Evolutionary conservation across 208 protist genomes (phyloP).

Genomic region (Wallacemonas sp.): DNA sequence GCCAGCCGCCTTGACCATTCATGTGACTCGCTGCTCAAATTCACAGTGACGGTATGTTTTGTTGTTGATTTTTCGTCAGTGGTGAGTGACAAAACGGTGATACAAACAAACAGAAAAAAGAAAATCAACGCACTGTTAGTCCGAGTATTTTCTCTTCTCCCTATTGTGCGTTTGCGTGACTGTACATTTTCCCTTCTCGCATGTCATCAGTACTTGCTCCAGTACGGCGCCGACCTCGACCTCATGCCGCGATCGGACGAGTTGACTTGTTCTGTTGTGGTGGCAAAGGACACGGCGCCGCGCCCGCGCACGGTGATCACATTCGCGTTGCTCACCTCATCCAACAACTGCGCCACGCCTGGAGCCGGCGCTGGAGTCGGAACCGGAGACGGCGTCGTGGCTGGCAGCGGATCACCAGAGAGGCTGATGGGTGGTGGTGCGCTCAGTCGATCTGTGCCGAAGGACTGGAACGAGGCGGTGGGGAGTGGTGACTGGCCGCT

Average conservation of each 20-base stretch:
- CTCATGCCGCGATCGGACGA: not conserved
- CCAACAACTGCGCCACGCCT: not conserved
- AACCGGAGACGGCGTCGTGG: not conserved
- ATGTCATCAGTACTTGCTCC: constrained; percentile 15
- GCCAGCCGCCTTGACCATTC: too few relatives aligned
- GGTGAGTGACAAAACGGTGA: too few relatives aligned
- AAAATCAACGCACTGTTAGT: constrained; percentile 5
- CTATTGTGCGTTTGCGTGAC: not conserved
- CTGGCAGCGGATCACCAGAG: too few relatives aligned
- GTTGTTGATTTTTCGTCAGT: too few relatives aligned
- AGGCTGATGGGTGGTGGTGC: too few relatives aligned
- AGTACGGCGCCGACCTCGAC: not conserved
- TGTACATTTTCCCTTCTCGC: too few relatives aligned
- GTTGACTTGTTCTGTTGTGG: not conserved
- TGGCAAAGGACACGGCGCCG: constrained; percentile 7
- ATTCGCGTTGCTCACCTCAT: not conserved
- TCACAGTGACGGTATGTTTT: too few relatives aligned
- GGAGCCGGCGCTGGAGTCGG: not conserved
- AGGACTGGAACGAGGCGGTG: not conserved
- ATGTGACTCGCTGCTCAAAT: too few relatives aligned
- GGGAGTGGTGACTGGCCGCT: not conserved
- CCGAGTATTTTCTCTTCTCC: not conserved
- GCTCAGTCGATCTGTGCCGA: too few relatives aligned
- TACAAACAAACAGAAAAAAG: constrained; percentile 12
- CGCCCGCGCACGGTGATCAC: constrained; percentile 7